A percentile compares a stretch with the other conserved stretches of the same genome.
These are phyloP conservation scores for Myrica gale DNA, from an alignment of 306 rosid genomes.

Conservation along the genomic window DNA sequence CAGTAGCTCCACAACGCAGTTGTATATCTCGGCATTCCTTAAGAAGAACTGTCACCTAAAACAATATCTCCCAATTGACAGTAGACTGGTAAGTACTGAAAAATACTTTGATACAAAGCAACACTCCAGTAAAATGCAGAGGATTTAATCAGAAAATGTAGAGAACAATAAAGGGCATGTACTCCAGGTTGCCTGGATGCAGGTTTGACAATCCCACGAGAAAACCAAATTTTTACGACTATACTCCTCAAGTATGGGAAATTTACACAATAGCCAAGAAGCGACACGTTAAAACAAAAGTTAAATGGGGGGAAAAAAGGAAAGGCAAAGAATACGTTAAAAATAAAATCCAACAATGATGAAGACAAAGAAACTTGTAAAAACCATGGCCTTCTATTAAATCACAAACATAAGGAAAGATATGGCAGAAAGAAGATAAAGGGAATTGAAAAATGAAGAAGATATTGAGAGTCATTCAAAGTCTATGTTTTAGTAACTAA, in stretches of 20 bases:
- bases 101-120: neutral
- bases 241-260: neutral
- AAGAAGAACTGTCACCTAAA: constrained; percentile 82
- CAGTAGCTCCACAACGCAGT: constrained; percentile 71
- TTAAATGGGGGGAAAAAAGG: neutral
- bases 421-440: neutral
- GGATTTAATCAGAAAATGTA: neutral
- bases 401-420: neutral
- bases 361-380: neutral
- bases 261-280: neutral
- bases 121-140: neutral
- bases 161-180: no score
- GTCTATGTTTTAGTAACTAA: neutral
- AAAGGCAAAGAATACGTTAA: neutral
- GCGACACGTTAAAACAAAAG: neutral
- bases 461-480: neutral
- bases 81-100: neutral
- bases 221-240: neutral
- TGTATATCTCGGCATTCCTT: constrained; percentile 96
- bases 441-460: neutral
- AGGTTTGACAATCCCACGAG: neutral
- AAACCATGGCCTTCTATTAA: neutral
- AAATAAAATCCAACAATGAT: neutral
- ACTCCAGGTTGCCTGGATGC: neutral
- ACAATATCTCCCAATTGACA: constrained; percentile 11